These are phyloP conservation scores for Zalerion maritima DNA, from an alignment of 495 filamentous ascomycete species.

Conservation along the genomic window DNA sequence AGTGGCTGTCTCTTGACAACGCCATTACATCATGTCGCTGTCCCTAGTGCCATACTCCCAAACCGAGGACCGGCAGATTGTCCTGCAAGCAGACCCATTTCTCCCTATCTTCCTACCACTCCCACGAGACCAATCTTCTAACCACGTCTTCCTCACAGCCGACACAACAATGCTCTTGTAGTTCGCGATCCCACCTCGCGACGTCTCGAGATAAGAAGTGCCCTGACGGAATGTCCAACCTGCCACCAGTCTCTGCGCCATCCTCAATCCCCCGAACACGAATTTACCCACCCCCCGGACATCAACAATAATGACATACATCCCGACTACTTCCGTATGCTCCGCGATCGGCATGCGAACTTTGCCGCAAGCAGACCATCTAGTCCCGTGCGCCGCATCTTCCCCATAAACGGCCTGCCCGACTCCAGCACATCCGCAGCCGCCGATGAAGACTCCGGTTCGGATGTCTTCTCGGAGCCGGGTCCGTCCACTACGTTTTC, in stretches of 20 bases:
- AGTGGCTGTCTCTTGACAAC: no score
- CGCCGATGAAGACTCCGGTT: slow-evolving; percentile 10
- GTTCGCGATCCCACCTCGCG: slow-evolving; percentile 75
- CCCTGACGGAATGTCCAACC: slow-evolving; percentile 62
- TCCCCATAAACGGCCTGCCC: slow-evolving; percentile 32
- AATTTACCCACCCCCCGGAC: slow-evolving; percentile 21
- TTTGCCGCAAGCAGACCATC: slow-evolving; percentile 13
- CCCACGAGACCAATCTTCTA: no score
- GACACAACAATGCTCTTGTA: slow-evolving; percentile 83
- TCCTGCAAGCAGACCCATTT: no score
- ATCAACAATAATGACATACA: slow-evolving; percentile 61
- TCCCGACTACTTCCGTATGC: slow-evolving; percentile 87
- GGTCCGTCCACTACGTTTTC: slow-evolving; percentile 37
- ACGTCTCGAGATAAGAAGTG: slow-evolving; percentile 65
- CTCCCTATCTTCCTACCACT: no score
- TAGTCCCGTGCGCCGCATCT: slow-evolving; percentile 15
- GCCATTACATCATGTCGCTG: not conserved
- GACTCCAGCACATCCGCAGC: slow-evolving; percentile 21
- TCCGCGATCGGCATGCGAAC: slow-evolving; percentile 37
- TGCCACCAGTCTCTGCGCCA: slow-evolving; percentile 67
- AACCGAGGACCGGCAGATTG: no score
- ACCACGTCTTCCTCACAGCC: no score
- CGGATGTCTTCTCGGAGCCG: slow-evolving; percentile 12
- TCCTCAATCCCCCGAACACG: slow-evolving; percentile 32
- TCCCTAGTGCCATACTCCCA: slow-evolving; percentile 2